phyloP scores from a whole-genome alignment of 805 yeast species.

The Kuraishia ogatae region DNA sequence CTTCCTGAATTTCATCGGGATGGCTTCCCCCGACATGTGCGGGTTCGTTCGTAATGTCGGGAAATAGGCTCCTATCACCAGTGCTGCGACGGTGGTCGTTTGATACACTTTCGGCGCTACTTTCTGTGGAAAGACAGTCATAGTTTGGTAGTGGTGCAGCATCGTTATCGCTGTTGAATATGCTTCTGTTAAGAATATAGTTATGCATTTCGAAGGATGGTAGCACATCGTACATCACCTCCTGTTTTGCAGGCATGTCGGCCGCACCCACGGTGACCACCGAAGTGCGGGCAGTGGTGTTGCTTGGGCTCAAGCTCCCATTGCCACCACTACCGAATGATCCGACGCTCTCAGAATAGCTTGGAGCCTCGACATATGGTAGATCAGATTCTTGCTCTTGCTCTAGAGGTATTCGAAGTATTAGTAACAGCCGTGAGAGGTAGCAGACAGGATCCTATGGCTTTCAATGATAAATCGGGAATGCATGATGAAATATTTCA shows the following conservation, averaged over 20 bases:
- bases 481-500: background rate
- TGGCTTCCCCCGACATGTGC: background rate
- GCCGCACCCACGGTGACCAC: background rate
- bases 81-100: background rate
- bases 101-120: background rate
- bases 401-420: background rate
- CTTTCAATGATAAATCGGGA: too few relatives aligned
- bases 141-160: constrained; percentile 16
- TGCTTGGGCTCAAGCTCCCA: background rate
- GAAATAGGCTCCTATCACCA: background rate
- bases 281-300: background rate
- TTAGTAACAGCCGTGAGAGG: background rate
- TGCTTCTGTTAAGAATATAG: constrained; percentile 18
- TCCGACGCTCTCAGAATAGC: background rate
- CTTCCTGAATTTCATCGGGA: background rate
- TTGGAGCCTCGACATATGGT: background rate
- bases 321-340: background rate
- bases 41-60: background rate
- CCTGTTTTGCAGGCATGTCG: background rate
- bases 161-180: constrained; percentile 8
- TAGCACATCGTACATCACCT: constrained; percentile 38
- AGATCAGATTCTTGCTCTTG: too few relatives aligned
- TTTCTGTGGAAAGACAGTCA: constrained; percentile 2
- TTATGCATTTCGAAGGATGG: constrained; percentile 69
- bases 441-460: too few relatives aligned